Conservation (phyloP, 805 yeast species). For the Lipomyces lipofer region DNA sequence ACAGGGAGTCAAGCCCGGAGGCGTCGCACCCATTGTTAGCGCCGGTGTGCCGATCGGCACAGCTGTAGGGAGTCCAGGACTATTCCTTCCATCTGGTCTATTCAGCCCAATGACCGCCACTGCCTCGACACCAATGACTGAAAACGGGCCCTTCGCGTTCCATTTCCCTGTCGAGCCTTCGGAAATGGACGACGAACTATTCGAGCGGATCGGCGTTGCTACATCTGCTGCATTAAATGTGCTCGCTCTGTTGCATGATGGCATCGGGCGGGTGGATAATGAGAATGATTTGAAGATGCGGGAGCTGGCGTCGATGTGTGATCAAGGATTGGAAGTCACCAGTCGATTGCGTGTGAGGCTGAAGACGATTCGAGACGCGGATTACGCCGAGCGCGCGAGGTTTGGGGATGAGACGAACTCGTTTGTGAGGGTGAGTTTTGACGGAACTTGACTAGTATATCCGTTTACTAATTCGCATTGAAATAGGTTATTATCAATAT, state of each 20-base stretch:
- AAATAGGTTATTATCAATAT: constrained; percentile 42
- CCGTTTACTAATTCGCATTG: neutral
- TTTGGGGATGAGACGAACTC: constrained; percentile 86
- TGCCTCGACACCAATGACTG: constrained; percentile 19
- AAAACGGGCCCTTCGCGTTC: constrained; percentile 21
- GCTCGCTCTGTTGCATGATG: constrained; percentile 64
- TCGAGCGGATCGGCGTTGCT: constrained; percentile 62
- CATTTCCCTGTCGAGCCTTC: constrained; percentile 37
- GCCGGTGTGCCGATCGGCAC: neutral
- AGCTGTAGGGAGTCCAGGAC: constrained; percentile 17
- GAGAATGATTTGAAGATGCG: constrained; percentile 60
- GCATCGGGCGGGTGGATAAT: constrained; percentile 39
- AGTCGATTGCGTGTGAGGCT: constrained; percentile 61
- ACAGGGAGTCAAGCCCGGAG: neutral
- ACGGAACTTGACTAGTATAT: too few relatives aligned
- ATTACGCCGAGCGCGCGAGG: constrained; percentile 53
- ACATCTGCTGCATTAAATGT: constrained; percentile 73
- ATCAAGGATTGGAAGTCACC: constrained; percentile 79
- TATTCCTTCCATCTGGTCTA: constrained; percentile 12
- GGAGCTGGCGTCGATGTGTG: constrained; percentile 75
- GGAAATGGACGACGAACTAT: constrained; percentile 66
- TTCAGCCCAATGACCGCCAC: constrained; percentile 9
- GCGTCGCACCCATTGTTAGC: neutral
- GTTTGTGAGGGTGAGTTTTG: constrained; percentile 78
- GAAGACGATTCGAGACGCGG: constrained; percentile 51